Percentiles rank a stretch among this genome's conserved stretches.
Evolutionary conservation across 805 yeast genomes (phyloP).

Genomic region (Metschnikowia orientalis): DNA sequence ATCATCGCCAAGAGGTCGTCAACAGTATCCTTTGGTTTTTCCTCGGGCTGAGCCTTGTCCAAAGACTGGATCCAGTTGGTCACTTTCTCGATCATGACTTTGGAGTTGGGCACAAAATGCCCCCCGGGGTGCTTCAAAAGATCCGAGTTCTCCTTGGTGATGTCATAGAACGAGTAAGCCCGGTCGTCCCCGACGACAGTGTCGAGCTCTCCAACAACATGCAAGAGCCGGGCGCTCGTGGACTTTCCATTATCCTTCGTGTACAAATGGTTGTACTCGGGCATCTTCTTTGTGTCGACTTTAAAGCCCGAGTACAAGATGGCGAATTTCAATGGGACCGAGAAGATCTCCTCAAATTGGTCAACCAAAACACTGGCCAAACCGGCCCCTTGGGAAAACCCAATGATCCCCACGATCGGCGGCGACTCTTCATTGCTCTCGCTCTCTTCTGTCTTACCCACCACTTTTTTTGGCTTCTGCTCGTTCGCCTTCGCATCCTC

Average conservation of each 20-base stretch:
- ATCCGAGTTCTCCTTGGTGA: conserved; percentile 42
- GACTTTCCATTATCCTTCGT: conserved; percentile 13
- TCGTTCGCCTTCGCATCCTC: conserved; percentile 19
- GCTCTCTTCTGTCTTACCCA: not conserved
- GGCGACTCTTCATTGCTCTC: conserved; percentile 15
- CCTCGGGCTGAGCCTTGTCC: conserved; percentile 13
- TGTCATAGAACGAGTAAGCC: conserved; percentile 51
- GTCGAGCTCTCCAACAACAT: conserved; percentile 82
- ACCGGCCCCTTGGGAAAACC: conserved; percentile 95
- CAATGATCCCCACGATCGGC: conserved; percentile 85
- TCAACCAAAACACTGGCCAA: conserved; percentile 67
- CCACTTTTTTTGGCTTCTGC: conserved; percentile 2
- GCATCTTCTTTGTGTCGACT: conserved; percentile 29
- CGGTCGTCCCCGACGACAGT: conserved; percentile 77
- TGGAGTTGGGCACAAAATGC: conserved; percentile 90
- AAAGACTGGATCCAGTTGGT: conserved; percentile 34
- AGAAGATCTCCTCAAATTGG: conserved; percentile 51
- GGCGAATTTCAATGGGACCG: conserved; percentile 57
- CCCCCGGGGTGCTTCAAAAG: conserved; percentile 91
- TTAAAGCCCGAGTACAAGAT: conserved; percentile 67
- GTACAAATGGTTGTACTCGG: conserved; percentile 23
- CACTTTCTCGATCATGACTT: conserved; percentile 40
- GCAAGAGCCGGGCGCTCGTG: conserved; percentile 43
- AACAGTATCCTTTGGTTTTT: conserved; percentile 21
- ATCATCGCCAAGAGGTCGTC: conserved; percentile 36